These are phyloP conservation scores for Claviceps capensis DNA, from an alignment of 2,329 filamentous ascomycete species.

Conservation along the genomic window DNA sequence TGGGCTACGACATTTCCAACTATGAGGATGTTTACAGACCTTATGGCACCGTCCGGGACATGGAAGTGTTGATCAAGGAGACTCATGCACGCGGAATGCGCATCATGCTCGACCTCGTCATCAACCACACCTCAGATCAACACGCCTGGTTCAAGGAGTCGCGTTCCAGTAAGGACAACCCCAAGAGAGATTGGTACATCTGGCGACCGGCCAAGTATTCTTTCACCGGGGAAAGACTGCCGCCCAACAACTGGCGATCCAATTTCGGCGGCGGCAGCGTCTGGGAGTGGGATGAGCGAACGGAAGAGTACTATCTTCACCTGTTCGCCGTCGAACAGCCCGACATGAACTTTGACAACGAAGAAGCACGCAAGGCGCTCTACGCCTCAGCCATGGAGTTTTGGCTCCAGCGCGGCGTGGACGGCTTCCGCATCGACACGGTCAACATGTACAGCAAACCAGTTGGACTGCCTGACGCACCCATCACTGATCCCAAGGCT, in stretches of 20 bases:
- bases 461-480: conserved; percentile 42
- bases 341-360: conserved; percentile 76
- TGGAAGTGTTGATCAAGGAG: conserved; percentile 46
- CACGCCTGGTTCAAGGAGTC: conserved; percentile 61
- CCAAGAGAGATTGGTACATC: conserved; percentile 59
- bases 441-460: conserved; percentile 61
- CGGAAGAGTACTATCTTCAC: conserved; percentile 62
- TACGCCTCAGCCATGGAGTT: conserved; percentile 62
- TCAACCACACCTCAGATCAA: conserved; percentile 64
- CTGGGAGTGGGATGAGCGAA: conserved; percentile 61
- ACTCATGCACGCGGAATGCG: conserved; percentile 52
- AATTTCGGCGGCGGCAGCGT: conserved; percentile 46
- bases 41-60: conserved; percentile 54
- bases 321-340: conserved; percentile 66
- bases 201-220: conserved; percentile 39
- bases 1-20: conserved; percentile 58
- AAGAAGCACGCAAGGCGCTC: conserved; percentile 51
- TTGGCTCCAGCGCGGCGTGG: conserved; percentile 62
- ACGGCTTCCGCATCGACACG: conserved; percentile 63
- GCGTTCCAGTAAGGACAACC: conserved; percentile 42
- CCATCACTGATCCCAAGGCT: conserved; percentile 32
- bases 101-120: conserved; percentile 60
- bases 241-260: conserved; percentile 63
- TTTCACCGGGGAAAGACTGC: conserved; percentile 44
- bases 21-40: conserved; percentile 51